phyloP scores from a whole-genome alignment of 2,329 filamentous ascomycete species.

The Spiromastix sp. region DNA sequence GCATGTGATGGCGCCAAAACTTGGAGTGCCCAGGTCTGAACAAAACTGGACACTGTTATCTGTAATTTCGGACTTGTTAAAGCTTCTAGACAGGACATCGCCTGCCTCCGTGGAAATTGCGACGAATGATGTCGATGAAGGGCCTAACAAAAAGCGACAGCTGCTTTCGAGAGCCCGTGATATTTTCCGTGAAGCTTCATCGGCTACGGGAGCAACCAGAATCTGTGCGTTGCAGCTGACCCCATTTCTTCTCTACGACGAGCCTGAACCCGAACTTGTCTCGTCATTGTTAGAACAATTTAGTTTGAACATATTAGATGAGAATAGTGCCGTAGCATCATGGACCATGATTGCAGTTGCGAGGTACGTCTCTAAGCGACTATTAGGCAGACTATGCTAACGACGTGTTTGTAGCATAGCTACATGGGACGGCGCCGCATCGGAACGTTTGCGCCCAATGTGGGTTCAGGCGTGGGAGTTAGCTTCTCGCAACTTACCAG shows the following conservation, averaged over 20 bases:
- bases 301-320: conserved; percentile 53
- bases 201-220: conserved; percentile 28
- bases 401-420: conserved; percentile 21
- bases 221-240: conserved; percentile 45
- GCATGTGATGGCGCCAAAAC: conserved; percentile 25
- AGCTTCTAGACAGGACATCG: conserved; percentile 22
- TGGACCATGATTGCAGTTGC: conserved; percentile 82
- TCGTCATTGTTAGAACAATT: conserved; percentile 49
- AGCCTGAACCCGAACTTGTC: conserved; percentile 43
- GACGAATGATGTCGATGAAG: conserved; percentile 9
- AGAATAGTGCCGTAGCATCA: conserved; percentile 54
- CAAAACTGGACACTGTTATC: conserved; percentile 32
- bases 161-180: conserved; percentile 27
- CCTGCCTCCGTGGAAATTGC: conserved; percentile 6
- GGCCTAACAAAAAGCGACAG: conserved; percentile 26
- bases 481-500: conserved; percentile 58
- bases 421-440: conserved; percentile 23
- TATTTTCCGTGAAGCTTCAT: conserved; percentile 25
- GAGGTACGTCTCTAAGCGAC: conserved; percentile 45
- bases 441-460: conserved; percentile 31
- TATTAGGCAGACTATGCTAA: conserved; percentile 7
- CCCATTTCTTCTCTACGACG: conserved; percentile 40
- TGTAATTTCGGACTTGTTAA: conserved; percentile 31
- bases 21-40: conserved; percentile 25
- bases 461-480: conserved; percentile 74